Conservation (phyloP, 2,329 filamentous ascomycete genomes). For the Rugonectria rugulosa region DNA sequence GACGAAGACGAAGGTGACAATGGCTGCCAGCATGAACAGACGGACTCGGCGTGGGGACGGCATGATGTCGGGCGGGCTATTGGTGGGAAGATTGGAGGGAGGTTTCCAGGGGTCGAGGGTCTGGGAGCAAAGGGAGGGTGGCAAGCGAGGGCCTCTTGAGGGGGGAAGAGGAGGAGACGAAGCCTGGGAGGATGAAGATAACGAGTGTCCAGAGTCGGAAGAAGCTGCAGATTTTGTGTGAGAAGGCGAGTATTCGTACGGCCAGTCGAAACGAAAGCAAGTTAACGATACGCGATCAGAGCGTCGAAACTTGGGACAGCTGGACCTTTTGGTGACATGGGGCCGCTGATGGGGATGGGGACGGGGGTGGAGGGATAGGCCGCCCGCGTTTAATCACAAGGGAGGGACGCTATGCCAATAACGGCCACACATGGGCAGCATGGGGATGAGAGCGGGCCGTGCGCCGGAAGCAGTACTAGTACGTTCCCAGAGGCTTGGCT, state of each 20-base stretch:
- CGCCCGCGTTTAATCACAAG: no score
- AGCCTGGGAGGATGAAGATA: no score
- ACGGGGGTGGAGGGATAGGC: no score
- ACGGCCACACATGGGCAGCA: no score
- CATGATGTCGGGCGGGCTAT: conserved; percentile 56
- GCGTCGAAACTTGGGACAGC: neutral
- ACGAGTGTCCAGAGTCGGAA: neutral
- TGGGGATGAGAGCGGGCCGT: no score
- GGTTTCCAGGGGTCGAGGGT: conserved; percentile 36
- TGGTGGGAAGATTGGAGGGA: conserved; percentile 18
- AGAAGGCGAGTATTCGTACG: no score
- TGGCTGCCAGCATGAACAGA: conserved; percentile 68
- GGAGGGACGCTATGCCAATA: no score
- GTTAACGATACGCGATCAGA: neutral
- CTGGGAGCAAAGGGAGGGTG: neutral
- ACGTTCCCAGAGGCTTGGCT: no score
- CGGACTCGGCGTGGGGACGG: conserved; percentile 75
- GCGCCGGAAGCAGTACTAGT: no score
- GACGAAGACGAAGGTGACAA: conserved; percentile 71
- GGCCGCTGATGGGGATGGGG: conserved; percentile 8
- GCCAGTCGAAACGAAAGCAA: no score
- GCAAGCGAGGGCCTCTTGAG: neutral
- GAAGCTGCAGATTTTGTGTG: no score
- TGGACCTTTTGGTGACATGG: neutral
- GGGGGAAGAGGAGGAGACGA: neutral